These are phyloP conservation scores for Calycina herbarum DNA, from an alignment of 2,329 filamentous ascomycete species.

Conservation along the genomic window DNA sequence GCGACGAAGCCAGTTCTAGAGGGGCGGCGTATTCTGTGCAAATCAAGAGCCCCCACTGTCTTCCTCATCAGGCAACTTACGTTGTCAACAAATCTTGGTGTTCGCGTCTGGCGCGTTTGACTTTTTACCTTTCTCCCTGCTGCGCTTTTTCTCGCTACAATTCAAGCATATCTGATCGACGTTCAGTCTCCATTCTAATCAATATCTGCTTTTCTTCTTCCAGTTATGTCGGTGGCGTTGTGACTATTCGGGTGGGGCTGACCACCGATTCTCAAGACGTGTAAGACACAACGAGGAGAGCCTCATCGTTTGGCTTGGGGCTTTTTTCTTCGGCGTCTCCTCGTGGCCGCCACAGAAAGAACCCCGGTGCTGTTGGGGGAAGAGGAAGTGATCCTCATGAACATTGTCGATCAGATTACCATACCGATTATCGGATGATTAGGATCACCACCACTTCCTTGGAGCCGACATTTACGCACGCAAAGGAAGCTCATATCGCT, in stretches of 20 bases:
- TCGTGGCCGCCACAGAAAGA: no score
- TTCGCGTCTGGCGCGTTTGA: no score
- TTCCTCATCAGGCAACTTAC: not conserved
- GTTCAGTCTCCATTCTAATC: not conserved
- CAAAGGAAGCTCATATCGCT: not conserved
- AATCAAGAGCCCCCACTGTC: not conserved
- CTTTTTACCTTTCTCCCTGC: not conserved
- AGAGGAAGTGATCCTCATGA: not conserved
- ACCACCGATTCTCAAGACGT: not conserved
- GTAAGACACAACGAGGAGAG: conserved; percentile 1
- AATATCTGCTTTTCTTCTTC: not conserved
- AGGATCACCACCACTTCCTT: not conserved
- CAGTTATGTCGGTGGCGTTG: not conserved
- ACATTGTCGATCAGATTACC: not conserved
- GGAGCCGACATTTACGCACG: not conserved
- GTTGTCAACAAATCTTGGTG: not conserved
- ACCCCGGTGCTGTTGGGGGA: not conserved
- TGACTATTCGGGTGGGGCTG: not conserved
- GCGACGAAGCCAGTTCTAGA: not conserved
- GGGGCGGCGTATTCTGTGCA: not conserved
- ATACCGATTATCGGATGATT: not conserved
- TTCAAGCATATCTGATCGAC: not conserved
- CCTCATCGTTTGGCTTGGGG: not conserved
- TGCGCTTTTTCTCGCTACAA: not conserved
- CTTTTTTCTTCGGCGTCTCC: no score